Evolutionary conservation across 1,284 basidiomycete genomes (phyloP), one percentile per base, ranked within the genome.

Genomic region (Ceratobasidium sp.): DNA sequence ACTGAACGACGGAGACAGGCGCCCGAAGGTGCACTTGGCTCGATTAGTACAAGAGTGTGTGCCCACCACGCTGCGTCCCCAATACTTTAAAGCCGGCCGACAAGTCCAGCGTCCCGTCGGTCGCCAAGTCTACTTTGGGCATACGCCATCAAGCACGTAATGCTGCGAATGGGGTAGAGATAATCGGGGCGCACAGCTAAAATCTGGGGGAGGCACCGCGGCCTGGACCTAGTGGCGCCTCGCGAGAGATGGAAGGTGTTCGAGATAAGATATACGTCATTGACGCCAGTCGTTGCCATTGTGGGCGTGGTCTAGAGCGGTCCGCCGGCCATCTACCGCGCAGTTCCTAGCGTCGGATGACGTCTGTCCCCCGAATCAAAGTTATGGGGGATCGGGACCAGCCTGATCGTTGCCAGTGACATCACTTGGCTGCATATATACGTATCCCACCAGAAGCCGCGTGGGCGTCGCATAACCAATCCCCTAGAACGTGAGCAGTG

Each of bases 71-170:
- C 66, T 24, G 51, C 16, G 37, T 7, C 66, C 66, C 66, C 66
- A 69, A 69, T 69, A 69, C 34, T 46, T 58, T 56, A 69, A 69
- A 43, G 7, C 48, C 51, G 66, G 66, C 66, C 66, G 66, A 69
- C 53, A 51, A 68, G 51, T n/a, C 48, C 64, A 29, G 56, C 34
- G 11, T 1, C 16, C 22, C 63, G 39, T 53, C 31, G 49, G 22
- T 9, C 16, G 51, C 49, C 8, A 31, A 19, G 56, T 34, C 34
- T 34, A 8, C 34, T 29, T 58, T 14, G 53, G 27, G 13, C 16
- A 34, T 53, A 6, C 9, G 51, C 16, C 46, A 34, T 34, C 34
- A 34, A 34, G 34, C 4, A 34, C 34, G 34, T 34, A 8, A 16
- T 29, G 53, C 53, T 56, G 16, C 53, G n/a, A 56, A 69, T 41